Evolutionary conservation across 2,329 filamentous ascomycete genomes (phyloP), one percentile per base, ranked within the genome.

Genomic region (Parastagonospora avenae): DNA sequence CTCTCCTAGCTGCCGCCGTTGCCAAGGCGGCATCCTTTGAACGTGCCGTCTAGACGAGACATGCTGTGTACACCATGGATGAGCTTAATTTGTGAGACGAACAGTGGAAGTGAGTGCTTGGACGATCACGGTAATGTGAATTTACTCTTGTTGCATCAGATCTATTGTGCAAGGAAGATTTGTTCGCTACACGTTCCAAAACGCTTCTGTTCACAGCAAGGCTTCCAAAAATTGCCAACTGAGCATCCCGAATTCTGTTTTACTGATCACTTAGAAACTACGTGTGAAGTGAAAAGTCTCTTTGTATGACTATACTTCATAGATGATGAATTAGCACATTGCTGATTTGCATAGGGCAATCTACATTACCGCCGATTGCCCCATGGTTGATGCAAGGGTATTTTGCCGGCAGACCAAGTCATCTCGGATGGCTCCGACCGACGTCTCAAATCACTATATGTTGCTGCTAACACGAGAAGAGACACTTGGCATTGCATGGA

Each of bases 371-470:
- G 14, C 28, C 45, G 7, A 51, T 46, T 30, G 6, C 28, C 27
- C 15, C 33, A 32, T 12, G 42, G 37, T n/a, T n/a, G 31, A 37
- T 45, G 42, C 33, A 35, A n/a, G n/a, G 38, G 46, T 32, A 60
- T 63, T 66, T 60, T 65, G 54, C 66, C 64, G 64, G 62, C 44
- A 62, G 52, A 51, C 41, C 48, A 39, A 16, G n/a, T 58, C 58
- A 60, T 66, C 16, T 60, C 57, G 42, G 50, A 40, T 30, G 39
- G 55, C 40, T 58, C 48, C 50, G 52, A 50, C 54, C 52, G 54
- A 47, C 49, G 37, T 31, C 16, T 11, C 28, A 41, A 42, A 48
- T 40, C 43, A 55, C 29, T 50, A 50, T 52, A 28, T 24, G 19
- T 29, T 35, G 35, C 29, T 42, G 38, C 31, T 41, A 60, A 54